Conservation (phyloP, 495 filamentous ascomycete genomes). For the Talaromyces nanjingensis region DNA sequence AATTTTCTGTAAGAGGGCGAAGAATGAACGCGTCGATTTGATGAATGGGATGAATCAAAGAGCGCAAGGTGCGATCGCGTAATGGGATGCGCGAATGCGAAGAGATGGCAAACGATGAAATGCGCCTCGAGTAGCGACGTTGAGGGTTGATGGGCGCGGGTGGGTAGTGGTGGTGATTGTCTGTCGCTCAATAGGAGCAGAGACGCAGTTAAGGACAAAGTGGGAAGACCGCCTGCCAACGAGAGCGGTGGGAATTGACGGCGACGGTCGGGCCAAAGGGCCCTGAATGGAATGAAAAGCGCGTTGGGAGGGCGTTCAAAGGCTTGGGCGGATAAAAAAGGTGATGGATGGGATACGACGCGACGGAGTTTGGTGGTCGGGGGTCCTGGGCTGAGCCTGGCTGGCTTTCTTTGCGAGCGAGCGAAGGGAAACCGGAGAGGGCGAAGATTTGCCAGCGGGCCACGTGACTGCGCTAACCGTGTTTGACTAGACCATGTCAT, state of each 20-base stretch:
- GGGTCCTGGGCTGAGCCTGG: slow-evolving; percentile 36
- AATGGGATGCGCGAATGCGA: slow-evolving; percentile 16
- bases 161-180: background rate
- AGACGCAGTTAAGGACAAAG: slow-evolving; percentile 15
- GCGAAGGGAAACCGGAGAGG: slow-evolving; percentile 8
- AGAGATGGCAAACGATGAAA: slow-evolving; percentile 1
- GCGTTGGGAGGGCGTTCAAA: slow-evolving; percentile 28
- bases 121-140: slow-evolving; percentile 1
- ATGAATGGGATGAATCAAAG: background rate
- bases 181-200: slow-evolving; percentile 16
- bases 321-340: slow-evolving; percentile 34
- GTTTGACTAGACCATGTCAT: background rate
- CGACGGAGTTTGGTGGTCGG: slow-evolving; percentile 36
- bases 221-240: slow-evolving; percentile 8
- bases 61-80: slow-evolving; percentile 16
- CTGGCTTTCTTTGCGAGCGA: slow-evolving; percentile 17
- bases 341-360: slow-evolving; percentile 40
- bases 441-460: slow-evolving; percentile 28
- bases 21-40: background rate
- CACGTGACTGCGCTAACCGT: slow-evolving; percentile 16
- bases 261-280: slow-evolving; percentile 11
- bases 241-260: slow-evolving; percentile 1
- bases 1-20: background rate
- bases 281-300: slow-evolving; percentile 19
- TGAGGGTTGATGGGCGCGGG: background rate